These are phyloP conservation scores for Kwoniella sp. DNA, from an alignment of 768 basidiomycete species.

Conservation along the genomic window DNA sequence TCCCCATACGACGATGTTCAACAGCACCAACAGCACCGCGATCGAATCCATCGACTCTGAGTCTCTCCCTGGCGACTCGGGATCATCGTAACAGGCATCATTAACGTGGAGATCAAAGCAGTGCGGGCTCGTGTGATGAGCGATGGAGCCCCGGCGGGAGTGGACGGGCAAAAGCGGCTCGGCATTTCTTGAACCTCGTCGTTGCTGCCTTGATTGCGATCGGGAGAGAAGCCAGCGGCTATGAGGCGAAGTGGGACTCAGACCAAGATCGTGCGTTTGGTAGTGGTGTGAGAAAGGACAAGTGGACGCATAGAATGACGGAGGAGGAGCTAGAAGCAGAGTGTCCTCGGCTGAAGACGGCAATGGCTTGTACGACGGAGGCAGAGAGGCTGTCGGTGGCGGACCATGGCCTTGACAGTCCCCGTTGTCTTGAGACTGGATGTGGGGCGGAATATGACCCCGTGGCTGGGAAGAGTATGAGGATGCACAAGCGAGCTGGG, in stretches of 20 bases:
- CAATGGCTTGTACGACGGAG: constrained; percentile 27
- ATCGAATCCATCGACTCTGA: constrained; percentile 12
- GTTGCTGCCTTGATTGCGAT: background rate
- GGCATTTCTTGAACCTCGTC: background rate
- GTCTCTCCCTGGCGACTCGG: background rate
- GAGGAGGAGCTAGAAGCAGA: constrained; percentile 39
- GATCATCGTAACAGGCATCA: background rate
- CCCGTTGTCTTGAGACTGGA: constrained; percentile 1
- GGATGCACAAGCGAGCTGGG: background rate
- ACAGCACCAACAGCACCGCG: constrained; percentile 10
- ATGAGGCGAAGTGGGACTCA: too few relatives aligned
- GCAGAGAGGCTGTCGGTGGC: background rate
- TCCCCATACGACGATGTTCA: constrained; percentile 31
- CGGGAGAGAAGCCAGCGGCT: background rate
- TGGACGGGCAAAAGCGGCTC: constrained; percentile 6
- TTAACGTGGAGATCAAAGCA: background rate
- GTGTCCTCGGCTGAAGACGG: constrained; percentile 26
- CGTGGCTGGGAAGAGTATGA: background rate
- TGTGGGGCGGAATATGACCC: background rate
- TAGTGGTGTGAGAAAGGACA: constrained; percentile 1
- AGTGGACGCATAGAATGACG: constrained; percentile 16
- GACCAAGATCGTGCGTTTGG: background rate
- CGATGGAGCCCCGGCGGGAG: background rate
- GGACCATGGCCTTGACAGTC: background rate
- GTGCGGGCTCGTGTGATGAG: constrained; percentile 6